phyloP scores from a whole-genome alignment of 306 rosid genomes.

The Styphnolobium japonicum region DNA sequence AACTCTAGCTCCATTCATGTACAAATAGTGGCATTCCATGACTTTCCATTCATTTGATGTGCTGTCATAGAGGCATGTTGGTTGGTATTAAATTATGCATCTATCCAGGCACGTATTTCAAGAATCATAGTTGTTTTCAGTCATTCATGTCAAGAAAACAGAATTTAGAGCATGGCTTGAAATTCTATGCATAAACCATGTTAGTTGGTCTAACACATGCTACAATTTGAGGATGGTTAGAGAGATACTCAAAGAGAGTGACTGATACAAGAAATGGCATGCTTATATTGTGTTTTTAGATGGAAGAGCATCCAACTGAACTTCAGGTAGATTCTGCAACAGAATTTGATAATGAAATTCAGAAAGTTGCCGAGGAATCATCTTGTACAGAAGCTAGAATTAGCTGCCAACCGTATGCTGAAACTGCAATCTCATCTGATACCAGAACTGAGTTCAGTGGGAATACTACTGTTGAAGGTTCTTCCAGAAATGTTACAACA shows the following conservation, averaged over 20 bases:
- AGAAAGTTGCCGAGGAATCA: constrained; percentile 38
- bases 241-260: no score
- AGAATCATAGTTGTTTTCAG: not conserved
- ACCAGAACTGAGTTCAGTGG: constrained; percentile 14
- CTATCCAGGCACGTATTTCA: not conserved
- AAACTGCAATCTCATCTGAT: constrained; percentile 42
- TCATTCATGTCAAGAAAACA: not conserved
- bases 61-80: not conserved
- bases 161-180: not conserved
- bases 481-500: constrained; percentile 46
- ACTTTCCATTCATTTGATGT: not conserved
- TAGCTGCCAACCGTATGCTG: constrained; percentile 33
- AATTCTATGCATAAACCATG: not conserved
- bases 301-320: no score
- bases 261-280: not conserved
- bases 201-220: not conserved
- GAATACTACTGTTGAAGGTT: constrained; percentile 42
- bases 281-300: constrained; percentile 2
- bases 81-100: not conserved
- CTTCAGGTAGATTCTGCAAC: constrained; percentile 32
- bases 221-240: not conserved
- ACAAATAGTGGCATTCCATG: not conserved
- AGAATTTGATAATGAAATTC: constrained; percentile 41
- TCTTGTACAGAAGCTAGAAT: constrained; percentile 45
- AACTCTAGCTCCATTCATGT: not conserved